These are phyloP conservation scores for Lasiodiplodia hormozganensis DNA, from an alignment of 2,329 filamentous ascomycete species.

Conservation along the genomic window DNA sequence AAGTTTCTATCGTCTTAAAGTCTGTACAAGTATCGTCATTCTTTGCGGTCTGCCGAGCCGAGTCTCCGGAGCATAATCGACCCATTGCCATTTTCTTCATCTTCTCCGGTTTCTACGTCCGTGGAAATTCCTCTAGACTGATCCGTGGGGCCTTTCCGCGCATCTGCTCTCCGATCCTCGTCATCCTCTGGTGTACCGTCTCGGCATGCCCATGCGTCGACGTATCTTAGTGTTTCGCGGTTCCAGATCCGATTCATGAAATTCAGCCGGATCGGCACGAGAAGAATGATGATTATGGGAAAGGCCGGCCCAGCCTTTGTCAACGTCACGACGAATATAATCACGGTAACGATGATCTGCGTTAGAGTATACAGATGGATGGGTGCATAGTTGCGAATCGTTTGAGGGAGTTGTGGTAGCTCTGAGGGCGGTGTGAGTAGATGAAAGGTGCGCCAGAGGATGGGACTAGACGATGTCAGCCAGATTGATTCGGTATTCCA, in stretches of 20 bases:
- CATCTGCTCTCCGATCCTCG: slow-evolving; percentile 32
- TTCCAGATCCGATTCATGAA: slow-evolving; percentile 68
- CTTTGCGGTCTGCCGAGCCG: neutral
- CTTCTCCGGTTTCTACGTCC: slow-evolving; percentile 14
- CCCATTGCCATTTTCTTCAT: neutral
- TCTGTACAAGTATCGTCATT: neutral
- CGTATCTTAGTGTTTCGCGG: slow-evolving; percentile 61
- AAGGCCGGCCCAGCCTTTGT: slow-evolving; percentile 69
- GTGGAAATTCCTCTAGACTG: neutral
- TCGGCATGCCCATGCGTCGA: slow-evolving; percentile 54
- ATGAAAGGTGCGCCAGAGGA: slow-evolving; percentile 64
- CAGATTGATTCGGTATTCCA: neutral
- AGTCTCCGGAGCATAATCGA: slow-evolving; percentile 1
- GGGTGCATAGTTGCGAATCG: slow-evolving; percentile 52
- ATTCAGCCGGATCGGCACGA: slow-evolving; percentile 68
- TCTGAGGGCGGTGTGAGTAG: slow-evolving; percentile 61
- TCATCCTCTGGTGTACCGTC: slow-evolving; percentile 47
- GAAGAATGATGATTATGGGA: slow-evolving; percentile 67
- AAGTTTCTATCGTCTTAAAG: neutral
- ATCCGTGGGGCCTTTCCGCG: neutral
- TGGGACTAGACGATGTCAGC: slow-evolving; percentile 51
- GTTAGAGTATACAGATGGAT: slow-evolving; percentile 66
- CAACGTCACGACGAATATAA: slow-evolving; percentile 67
- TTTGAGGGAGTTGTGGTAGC: slow-evolving; percentile 36
- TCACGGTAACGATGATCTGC: slow-evolving; percentile 64